phyloP scores from a whole-genome alignment of 2,329 filamentous ascomycete genomes.

The Cercospora sojina region DNA sequence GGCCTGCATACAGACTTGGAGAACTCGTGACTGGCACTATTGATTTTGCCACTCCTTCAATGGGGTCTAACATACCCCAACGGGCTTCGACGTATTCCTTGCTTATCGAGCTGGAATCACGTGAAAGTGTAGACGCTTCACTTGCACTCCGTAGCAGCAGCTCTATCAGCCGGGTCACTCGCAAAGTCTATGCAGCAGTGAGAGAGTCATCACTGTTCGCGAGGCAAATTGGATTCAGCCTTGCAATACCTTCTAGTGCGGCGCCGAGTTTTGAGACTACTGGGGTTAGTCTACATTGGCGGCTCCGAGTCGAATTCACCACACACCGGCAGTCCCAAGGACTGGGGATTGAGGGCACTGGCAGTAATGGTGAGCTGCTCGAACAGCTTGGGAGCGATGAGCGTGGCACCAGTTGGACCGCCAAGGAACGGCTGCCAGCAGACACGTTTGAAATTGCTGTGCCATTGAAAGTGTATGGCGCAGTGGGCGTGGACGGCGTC shows the following conservation, averaged over 20 bases:
- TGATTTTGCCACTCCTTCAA: slow-evolving; percentile 63
- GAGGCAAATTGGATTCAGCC: slow-evolving; percentile 73
- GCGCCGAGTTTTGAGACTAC: slow-evolving; percentile 92
- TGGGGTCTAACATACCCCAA: not conserved
- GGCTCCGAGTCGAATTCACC: slow-evolving; percentile 87
- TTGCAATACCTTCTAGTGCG: slow-evolving; percentile 76
- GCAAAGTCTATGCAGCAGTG: slow-evolving; percentile 72
- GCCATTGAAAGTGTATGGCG: slow-evolving; percentile 39
- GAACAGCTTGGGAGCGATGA: slow-evolving; percentile 40
- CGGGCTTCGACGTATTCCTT: slow-evolving; percentile 78
- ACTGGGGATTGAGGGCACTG: slow-evolving; percentile 41
- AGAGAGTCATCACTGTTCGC: slow-evolving; percentile 84
- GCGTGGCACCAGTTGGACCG: slow-evolving; percentile 37
- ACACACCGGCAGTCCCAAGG: slow-evolving; percentile 48
- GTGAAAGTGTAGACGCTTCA: slow-evolving; percentile 75
- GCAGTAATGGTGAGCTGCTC: slow-evolving; percentile 52
- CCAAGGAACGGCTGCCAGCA: slow-evolving; percentile 37
- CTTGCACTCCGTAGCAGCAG: slow-evolving; percentile 82
- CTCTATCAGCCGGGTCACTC: slow-evolving; percentile 82
- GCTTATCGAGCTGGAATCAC: slow-evolving; percentile 79
- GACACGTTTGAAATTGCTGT: slow-evolving; percentile 42
- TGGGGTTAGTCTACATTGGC: slow-evolving; percentile 84
- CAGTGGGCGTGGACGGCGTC: slow-evolving; percentile 28
- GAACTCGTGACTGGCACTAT: slow-evolving; percentile 82
- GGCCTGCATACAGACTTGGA: slow-evolving; percentile 84